phyloP scores from a whole-genome alignment of 2,329 filamentous ascomycete genomes.

The Trichoderma gracile region DNA sequence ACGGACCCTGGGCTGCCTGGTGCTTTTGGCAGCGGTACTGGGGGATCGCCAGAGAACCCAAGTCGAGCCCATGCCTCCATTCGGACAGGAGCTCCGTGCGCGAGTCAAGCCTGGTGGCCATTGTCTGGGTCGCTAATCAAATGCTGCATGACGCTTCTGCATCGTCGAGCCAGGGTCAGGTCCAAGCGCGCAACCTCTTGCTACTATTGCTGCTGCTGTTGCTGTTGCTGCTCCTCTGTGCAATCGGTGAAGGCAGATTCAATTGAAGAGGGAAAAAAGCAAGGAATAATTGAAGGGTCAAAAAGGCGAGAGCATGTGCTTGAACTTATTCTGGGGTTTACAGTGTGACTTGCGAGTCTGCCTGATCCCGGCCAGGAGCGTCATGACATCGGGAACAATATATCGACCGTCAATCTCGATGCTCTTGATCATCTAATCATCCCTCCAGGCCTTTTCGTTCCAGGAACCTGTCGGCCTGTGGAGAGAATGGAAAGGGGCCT shows the following conservation, averaged over 20 bases:
- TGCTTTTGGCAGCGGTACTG: slow-evolving; percentile 4
- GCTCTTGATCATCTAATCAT: neutral
- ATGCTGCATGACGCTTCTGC: slow-evolving; percentile 18
- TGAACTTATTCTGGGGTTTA: neutral
- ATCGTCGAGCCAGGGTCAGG: slow-evolving; percentile 7
- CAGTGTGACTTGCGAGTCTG: no score
- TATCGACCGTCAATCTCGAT: neutral
- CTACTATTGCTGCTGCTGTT: neutral
- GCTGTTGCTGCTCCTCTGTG: neutral
- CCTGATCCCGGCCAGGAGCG: no score
- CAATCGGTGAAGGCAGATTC: neutral
- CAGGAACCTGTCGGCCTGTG: slow-evolving; percentile 1
- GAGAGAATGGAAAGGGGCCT: slow-evolving; percentile 16
- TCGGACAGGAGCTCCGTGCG: slow-evolving; percentile 22
- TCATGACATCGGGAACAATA: no score
- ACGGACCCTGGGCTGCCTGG: slow-evolving; percentile 12
- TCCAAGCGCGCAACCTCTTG: neutral
- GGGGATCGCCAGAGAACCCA: slow-evolving; percentile 22
- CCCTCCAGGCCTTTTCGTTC: neutral
- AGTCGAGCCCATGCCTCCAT: slow-evolving; percentile 13
- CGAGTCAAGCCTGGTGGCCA: slow-evolving; percentile 18
- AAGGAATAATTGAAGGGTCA: neutral
- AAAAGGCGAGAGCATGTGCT: neutral
- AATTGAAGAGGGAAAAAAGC: neutral
- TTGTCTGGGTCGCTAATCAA: slow-evolving; percentile 24